A percentile compares a stretch with the other conserved stretches of the same genome.
Conservation (phyloP, 345 rosid genomes). For the Euclidium syriacum region DNA sequence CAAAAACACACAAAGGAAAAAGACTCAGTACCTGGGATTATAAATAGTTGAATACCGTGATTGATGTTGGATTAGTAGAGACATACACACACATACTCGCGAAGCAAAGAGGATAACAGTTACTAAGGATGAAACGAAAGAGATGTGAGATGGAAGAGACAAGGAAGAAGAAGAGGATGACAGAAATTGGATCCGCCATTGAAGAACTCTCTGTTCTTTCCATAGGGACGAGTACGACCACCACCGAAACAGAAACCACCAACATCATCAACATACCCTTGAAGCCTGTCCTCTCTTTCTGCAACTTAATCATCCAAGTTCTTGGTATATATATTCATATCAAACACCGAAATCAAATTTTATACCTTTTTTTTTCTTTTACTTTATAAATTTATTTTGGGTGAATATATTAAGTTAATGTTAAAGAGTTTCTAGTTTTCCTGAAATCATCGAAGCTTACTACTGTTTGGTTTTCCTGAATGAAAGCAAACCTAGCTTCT, state of each 20-base stretch:
- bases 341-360: not conserved
- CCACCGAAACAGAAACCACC: constrained; percentile 30
- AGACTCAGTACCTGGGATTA: not conserved
- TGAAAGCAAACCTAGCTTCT: not conserved
- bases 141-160: constrained; percentile 52
- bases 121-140: constrained; percentile 55
- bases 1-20: not conserved
- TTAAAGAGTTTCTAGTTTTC: not conserved
- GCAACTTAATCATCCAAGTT: constrained; percentile 68
- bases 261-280: constrained; percentile 44
- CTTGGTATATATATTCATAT: constrained; percentile 46
- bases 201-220: constrained; percentile 60
- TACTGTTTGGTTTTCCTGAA: not conserved
- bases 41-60: constrained; percentile 2
- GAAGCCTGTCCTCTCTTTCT: constrained; percentile 57
- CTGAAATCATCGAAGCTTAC: not conserved
- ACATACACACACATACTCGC: constrained; percentile 11
- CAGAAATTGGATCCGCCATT: constrained; percentile 74
- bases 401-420: not conserved
- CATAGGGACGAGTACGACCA: constrained; percentile 30
- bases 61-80: constrained; percentile 2
- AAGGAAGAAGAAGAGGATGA: constrained; percentile 35
- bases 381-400: not conserved
- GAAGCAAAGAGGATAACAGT: not conserved
- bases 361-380: not conserved